Percentiles rank a stretch among this genome's conserved stretches.
phyloP scores from a whole-genome alignment of 306 rosid genomes.

The Cucurbita ficifolia region DNA sequence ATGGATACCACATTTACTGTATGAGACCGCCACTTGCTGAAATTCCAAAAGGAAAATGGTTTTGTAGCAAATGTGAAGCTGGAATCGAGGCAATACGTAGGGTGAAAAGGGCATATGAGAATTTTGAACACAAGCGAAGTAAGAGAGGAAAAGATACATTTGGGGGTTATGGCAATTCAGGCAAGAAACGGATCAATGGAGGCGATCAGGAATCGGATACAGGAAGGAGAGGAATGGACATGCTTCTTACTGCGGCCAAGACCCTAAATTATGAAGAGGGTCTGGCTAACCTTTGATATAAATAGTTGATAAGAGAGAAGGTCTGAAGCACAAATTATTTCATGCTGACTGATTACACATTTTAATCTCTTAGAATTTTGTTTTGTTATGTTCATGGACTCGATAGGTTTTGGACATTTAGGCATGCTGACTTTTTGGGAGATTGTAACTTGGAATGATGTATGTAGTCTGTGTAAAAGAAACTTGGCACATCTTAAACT shows the following conservation, averaged over 20 bases:
- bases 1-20: conserved; percentile 80
- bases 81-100: conserved; percentile 40
- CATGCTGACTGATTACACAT: background rate
- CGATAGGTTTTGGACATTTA: background rate
- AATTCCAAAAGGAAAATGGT: conserved; percentile 73
- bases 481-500: background rate
- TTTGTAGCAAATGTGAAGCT: conserved; percentile 55
- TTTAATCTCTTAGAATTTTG: background rate
- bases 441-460: background rate
- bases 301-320: background rate
- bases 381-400: background rate
- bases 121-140: conserved; percentile 15
- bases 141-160: conserved; percentile 21
- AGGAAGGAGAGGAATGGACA: conserved; percentile 64
- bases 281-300: conserved; percentile 15
- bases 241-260: conserved; percentile 71
- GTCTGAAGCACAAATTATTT: background rate
- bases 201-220: conserved; percentile 30
- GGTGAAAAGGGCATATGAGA: conserved; percentile 44
- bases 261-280: conserved; percentile 49
- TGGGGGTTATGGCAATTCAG: conserved; percentile 13
- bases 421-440: background rate
- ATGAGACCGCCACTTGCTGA: conserved; percentile 42
- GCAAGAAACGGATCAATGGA: conserved; percentile 16
- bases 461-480: conserved; percentile 4